A percentile compares a stretch with the other conserved stretches of the same genome.
Evolutionary conservation across 441 rosid genomes (phyloP).

Genomic region (Erodium texanum): DNA sequence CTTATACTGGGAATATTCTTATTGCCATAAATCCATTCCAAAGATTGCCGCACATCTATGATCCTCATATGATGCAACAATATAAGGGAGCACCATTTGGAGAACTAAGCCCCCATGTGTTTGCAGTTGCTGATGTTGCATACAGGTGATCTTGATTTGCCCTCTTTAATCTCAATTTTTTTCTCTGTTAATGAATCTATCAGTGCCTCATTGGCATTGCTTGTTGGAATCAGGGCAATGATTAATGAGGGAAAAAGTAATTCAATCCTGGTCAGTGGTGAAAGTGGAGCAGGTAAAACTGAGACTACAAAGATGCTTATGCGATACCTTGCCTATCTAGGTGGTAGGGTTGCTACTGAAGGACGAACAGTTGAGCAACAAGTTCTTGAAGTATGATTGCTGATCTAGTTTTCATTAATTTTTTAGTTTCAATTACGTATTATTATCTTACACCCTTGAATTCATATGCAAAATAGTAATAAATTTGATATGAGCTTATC

Average conservation of each 20-base stretch:
- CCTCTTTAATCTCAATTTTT: background rate
- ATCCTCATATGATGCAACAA: conserved; percentile 85
- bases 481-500: conserved; percentile 2
- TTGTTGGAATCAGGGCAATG: conserved; percentile 73
- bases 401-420: conserved; percentile 5
- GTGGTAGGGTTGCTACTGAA: conserved; percentile 85
- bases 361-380: conserved; percentile 88
- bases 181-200: conserved; percentile 1
- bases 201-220: background rate
- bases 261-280: too few relatives aligned
- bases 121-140: conserved; percentile 87
- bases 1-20: conserved; percentile 81
- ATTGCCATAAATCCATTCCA: conserved; percentile 88
- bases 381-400: conserved; percentile 73
- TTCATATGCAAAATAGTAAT: background rate
- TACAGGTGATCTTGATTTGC: conserved; percentile 41
- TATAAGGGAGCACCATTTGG: conserved; percentile 91
- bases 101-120: conserved; percentile 74
- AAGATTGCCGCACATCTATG: conserved; percentile 79
- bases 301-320: conserved; percentile 95
- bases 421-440: conserved; percentile 9
- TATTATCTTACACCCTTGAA: conserved; percentile 9
- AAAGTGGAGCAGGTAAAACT: conserved; percentile 98
- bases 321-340: conserved; percentile 89
- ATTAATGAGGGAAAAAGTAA: conserved; percentile 79